A percentile compares a stretch with the other conserved stretches of the same genome.
These are phyloP conservation scores for Collybiopsis luxurians DNA, from an alignment of 768 basidiomycete genomes.

Conservation along the genomic window DNA sequence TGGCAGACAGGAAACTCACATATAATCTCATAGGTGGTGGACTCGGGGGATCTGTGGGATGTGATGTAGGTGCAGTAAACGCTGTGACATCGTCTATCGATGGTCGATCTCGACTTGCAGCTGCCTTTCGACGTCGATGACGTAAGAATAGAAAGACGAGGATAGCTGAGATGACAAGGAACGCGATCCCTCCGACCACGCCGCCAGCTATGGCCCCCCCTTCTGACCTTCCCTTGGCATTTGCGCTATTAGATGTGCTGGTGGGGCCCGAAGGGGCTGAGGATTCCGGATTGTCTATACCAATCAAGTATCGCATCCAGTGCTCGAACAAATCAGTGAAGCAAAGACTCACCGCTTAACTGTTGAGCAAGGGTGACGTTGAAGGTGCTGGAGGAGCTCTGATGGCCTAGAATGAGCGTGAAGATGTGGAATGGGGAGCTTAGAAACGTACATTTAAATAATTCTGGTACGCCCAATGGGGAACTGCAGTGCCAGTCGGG, in stretches of 20 bases:
- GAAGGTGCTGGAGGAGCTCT: not conserved
- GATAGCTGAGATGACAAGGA: not conserved
- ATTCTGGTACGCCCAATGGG: not conserved
- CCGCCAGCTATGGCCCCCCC: constrained; percentile 1
- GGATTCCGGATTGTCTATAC: not conserved
- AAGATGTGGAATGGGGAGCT: not conserved
- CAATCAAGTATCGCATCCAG: not conserved
- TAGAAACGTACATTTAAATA: not conserved
- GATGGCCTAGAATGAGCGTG: not conserved
- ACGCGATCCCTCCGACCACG: constrained; percentile 3
- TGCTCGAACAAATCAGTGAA: not conserved
- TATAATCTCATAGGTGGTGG: not conserved
- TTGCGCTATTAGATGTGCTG: not conserved
- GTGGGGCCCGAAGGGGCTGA: not conserved
- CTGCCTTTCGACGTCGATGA: not conserved
- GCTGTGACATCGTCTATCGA: not conserved
- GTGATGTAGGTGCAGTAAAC: not conserved
- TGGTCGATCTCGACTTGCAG: too few species aligned
- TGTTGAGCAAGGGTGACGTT: constrained; percentile 1
- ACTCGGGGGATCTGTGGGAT: not conserved
- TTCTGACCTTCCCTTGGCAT: not conserved
- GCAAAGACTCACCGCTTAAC: not conserved
- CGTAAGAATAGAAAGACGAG: not conserved
- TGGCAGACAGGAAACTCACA: too few species aligned
- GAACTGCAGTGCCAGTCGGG: not conserved